Conservation (phyloP, 2,329 filamentous ascomycete species). For the Arthrobotrys sinensis region DNA sequence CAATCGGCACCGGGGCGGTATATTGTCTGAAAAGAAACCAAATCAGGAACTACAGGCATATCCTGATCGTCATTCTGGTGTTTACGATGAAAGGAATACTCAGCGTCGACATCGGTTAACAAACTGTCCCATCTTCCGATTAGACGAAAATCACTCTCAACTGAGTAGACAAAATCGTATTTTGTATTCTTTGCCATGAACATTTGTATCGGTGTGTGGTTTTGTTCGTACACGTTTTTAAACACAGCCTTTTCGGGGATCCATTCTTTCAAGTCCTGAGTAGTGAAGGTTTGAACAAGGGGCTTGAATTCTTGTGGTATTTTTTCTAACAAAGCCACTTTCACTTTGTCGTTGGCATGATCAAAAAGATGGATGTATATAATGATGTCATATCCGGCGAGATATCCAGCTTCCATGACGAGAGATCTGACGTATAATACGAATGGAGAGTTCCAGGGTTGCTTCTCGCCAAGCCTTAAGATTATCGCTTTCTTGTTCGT, state of each 20-base stretch:
- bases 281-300: conserved; percentile 37
- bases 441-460: conserved; percentile 35
- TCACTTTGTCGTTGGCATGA: not conserved
- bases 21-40: conserved; percentile 35
- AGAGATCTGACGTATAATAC: conserved; percentile 30
- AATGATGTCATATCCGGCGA: conserved; percentile 30
- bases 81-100: conserved; percentile 45
- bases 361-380: conserved; percentile 37
- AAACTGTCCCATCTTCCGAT: conserved; percentile 45
- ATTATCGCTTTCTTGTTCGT: conserved; percentile 31
- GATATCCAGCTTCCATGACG: conserved; percentile 51
- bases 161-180: conserved; percentile 39
- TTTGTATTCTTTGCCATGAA: conserved; percentile 29
- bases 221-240: conserved; percentile 39
- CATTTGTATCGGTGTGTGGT: conserved; percentile 36
- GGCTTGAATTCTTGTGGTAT: conserved; percentile 34
- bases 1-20: conserved; percentile 15
- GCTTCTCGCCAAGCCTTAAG: conserved; percentile 17
- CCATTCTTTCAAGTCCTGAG: conserved; percentile 36
- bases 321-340: conserved; percentile 16
- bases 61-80: conserved; percentile 29
- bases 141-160: conserved; percentile 31
- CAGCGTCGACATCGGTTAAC: conserved; percentile 29
- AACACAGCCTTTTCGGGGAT: conserved; percentile 18
- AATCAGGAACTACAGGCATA: conserved; percentile 26